Conservation (phyloP, 2,329 filamentous ascomycete species). For the Pseudonectria buxi region DNA sequence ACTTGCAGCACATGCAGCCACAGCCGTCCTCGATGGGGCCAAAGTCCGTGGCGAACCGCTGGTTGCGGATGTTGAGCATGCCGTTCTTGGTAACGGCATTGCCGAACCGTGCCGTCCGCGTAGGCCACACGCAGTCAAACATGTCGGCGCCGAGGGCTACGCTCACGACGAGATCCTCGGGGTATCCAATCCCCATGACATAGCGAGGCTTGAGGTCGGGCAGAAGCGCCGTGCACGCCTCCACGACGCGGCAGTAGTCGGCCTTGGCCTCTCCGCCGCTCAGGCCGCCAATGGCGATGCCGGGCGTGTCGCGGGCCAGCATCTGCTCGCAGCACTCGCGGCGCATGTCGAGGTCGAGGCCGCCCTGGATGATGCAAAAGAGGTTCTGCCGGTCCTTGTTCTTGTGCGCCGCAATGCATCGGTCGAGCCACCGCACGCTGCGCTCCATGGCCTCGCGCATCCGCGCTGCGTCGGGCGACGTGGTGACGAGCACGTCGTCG, state of each 20-base stretch:
- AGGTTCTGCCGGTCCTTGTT: conserved; percentile 81
- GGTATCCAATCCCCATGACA: conserved; percentile 98
- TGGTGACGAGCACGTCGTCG: conserved; percentile 95
- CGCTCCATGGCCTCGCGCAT: conserved; percentile 95
- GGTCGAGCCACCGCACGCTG: conserved; percentile 90
- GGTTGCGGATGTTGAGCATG: conserved; percentile 76
- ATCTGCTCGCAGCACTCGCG: conserved; percentile 78
- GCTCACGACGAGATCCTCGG: conserved; percentile 89
- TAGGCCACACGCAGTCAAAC: conserved; percentile 99
- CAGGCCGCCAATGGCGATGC: conserved; percentile 91
- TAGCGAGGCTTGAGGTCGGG: conserved; percentile 94
- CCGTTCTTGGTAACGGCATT: conserved; percentile 82
- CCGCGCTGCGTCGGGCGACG: conserved; percentile 77
- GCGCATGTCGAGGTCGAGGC: conserved; percentile 80
- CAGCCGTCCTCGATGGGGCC: conserved; percentile 77
- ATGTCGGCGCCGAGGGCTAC: conserved; percentile 94
- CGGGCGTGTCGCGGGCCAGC: conserved; percentile 84
- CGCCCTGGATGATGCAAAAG: conserved; percentile 98
- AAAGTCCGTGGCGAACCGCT: conserved; percentile 72
- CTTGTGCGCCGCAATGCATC: conserved; percentile 85
- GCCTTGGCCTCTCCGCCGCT: conserved; percentile 92
- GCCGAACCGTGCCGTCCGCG: conserved; percentile 89
- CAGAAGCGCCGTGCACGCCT: conserved; percentile 74
- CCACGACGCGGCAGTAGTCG: conserved; percentile 86
- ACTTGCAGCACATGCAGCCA: conserved; percentile 69